Conservation (phyloP, 2,329 filamentous ascomycete genomes). For the Sporothrix brunneoviolacea region DNA sequence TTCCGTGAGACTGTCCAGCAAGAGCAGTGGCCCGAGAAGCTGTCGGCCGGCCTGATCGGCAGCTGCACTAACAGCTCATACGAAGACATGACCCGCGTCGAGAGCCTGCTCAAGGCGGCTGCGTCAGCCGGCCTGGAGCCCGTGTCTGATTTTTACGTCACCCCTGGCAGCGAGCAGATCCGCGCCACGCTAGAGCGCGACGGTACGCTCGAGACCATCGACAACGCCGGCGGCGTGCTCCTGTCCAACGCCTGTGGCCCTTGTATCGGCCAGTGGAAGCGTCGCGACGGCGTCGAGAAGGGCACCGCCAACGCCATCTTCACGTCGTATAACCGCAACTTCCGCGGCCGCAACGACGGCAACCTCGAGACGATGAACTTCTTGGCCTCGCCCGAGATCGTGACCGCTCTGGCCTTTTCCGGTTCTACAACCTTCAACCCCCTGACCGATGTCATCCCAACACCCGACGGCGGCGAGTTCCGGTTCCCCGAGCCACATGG, state of each 20-base stretch:
- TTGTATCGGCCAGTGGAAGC: slow-evolving; percentile 92
- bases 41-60: slow-evolving; percentile 90
- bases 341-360: slow-evolving; percentile 92
- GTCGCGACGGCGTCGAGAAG: slow-evolving; percentile 77
- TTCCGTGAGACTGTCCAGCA: slow-evolving; percentile 80
- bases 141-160: slow-evolving; percentile 88
- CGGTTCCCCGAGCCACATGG: slow-evolving; percentile 76
- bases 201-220: slow-evolving; percentile 77
- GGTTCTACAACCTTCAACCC: slow-evolving; percentile 95
- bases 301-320: slow-evolving; percentile 90
- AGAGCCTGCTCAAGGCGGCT: slow-evolving; percentile 88
- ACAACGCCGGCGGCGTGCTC: slow-evolving; percentile 77
- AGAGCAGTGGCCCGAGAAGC: slow-evolving; percentile 83
- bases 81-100: slow-evolving; percentile 94
- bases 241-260: slow-evolving; percentile 93
- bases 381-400: slow-evolving; percentile 89
- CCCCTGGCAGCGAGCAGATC: slow-evolving; percentile 94
- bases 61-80: slow-evolving; percentile 99
- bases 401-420: slow-evolving; percentile 92
- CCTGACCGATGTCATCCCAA: slow-evolving; percentile 75
- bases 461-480: slow-evolving; percentile 75
- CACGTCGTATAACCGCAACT: slow-evolving; percentile 97
- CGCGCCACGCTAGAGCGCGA: slow-evolving; percentile 88
- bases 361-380: slow-evolving; percentile 99
- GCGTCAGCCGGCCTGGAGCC: slow-evolving; percentile 83